Conservation (phyloP, 805 yeast genomes). For the Candida arabinofermentans region DNA sequence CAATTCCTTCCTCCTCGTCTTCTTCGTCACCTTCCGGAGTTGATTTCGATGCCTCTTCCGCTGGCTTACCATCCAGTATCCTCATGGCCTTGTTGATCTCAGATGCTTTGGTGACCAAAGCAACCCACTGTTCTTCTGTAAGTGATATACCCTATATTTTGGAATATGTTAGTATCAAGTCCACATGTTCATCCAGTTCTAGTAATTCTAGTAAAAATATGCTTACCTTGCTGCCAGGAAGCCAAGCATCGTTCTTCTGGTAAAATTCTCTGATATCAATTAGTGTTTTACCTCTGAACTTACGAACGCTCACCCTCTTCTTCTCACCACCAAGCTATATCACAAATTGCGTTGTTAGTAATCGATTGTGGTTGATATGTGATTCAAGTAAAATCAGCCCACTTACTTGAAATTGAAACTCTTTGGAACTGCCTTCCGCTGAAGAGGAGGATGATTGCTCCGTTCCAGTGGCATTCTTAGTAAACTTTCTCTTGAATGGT, state of each 20-base stretch:
- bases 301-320: conserved; percentile 66
- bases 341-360: conserved; percentile 3
- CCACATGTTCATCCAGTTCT: no score
- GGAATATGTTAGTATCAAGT: conserved; percentile 5
- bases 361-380: background rate
- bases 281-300: conserved; percentile 60
- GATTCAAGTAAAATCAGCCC: background rate
- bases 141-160: conserved; percentile 48
- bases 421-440: conserved; percentile 1
- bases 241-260: conserved; percentile 49
- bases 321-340: conserved; percentile 40
- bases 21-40: conserved; percentile 7
- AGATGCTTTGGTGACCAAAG: conserved; percentile 41
- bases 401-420: conserved; percentile 20
- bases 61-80: conserved; percentile 8
- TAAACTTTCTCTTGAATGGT: conserved; percentile 7
- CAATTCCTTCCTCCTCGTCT: conserved; percentile 19
- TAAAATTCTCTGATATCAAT: conserved; percentile 87
- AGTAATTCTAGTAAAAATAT: background rate
- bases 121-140: conserved; percentile 52
- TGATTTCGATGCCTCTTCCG: conserved; percentile 22
- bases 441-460: background rate
- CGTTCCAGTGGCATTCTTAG: background rate
- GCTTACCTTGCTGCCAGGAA: conserved; percentile 74
- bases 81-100: conserved; percentile 50